A percentile compares a stretch with the other conserved stretches of the same genome.
Conservation (phyloP, 2,329 filamentous ascomycete species). For the Alternaria viburni region DNA sequence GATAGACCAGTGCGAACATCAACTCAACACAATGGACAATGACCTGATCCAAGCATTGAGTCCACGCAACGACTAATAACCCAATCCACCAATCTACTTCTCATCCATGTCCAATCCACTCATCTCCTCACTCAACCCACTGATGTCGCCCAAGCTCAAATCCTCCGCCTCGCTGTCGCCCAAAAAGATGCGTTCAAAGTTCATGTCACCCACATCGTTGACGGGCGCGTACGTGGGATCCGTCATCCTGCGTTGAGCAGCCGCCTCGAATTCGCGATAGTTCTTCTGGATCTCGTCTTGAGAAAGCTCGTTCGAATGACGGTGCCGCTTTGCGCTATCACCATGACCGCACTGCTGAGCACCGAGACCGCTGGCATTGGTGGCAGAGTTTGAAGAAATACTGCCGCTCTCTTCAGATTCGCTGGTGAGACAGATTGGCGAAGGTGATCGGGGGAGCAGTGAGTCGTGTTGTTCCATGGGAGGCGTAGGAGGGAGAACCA, state of each 20-base stretch:
- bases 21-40: background rate
- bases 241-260: constrained; percentile 2
- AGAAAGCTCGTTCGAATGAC: background rate
- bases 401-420: background rate
- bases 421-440: background rate
- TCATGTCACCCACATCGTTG: constrained; percentile 16
- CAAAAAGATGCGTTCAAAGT: constrained; percentile 29
- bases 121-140: background rate
- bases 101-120: constrained; percentile 1
- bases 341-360: background rate
- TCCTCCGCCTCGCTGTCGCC: constrained; percentile 12
- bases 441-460: background rate
- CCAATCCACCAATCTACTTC: background rate
- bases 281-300: constrained; percentile 23
- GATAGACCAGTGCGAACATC: background rate
- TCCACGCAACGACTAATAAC: background rate
- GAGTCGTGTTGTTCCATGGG: background rate
- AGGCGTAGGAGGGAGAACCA: background rate
- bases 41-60: background rate
- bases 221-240: background rate
- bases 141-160: background rate
- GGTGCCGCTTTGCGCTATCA: background rate
- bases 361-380: background rate
- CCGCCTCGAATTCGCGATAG: constrained; percentile 20
- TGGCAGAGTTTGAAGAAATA: background rate